Evolutionary conservation across 768 basidiomycete species (phyloP), one percentile per base, ranked within the genome.

Genomic region (Boletus patriciae): DNA sequence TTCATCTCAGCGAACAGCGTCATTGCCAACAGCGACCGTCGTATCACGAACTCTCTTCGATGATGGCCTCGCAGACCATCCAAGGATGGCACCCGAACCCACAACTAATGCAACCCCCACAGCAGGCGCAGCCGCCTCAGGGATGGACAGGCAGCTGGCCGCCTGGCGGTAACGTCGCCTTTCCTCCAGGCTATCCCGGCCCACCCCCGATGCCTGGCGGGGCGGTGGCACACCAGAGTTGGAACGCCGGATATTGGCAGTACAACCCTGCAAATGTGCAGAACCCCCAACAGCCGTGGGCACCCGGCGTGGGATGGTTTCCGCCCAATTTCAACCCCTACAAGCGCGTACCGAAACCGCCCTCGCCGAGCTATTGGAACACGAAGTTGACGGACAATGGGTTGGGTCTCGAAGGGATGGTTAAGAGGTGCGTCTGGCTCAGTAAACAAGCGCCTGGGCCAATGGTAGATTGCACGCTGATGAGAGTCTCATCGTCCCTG

Each of bases 301-400:
- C 72, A 43, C 71, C 70, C 23, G 69, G 64, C 8, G 60, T 64
- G 23, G 69, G 71, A 2, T 73, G 67, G 65, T 63, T 67, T 25
- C 69, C 66, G 16, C 58, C 68, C 54, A 66, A 69, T 41, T 76
- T 70, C 59, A 85, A 88, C 54, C 88, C 88, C 0, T 83, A 83
- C 75, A 89, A 88, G 66, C 83, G 84, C 19, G 64, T 76, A 12
- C 79, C 83, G n/a, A 82, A 78, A 42, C 79, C 80, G 0, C 82
- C 86, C 6, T 85, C 85, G 61, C 80, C 81, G 2, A 84, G 82
- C 55, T 91, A 91, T 69, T 81, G 86, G 67, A 78, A 79, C 4
- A 81, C 80, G 4, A 68, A 79, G 63, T 69, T 91, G 27, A 64
- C 74, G 1, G 77, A 85, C 47, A 90, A 91, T 67, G 83, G 84